These are phyloP conservation scores for Colletotrichum sp. DNA, from an alignment of 2,329 filamentous ascomycete species.

Conservation along the genomic window DNA sequence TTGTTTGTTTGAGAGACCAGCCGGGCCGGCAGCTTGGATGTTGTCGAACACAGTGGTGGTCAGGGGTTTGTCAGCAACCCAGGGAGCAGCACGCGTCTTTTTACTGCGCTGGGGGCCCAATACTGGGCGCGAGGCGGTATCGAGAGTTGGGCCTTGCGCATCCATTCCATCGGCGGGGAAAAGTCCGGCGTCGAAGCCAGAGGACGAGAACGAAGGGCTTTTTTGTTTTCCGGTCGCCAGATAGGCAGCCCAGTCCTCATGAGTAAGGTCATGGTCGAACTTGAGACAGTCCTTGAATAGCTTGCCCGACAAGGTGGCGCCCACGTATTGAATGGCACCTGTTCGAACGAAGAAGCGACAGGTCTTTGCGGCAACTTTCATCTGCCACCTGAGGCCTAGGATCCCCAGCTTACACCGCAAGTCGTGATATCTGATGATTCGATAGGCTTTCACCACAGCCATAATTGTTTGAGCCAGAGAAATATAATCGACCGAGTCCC, in stretches of 20 bases:
- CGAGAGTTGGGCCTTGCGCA: not conserved
- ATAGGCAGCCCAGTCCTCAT: conserved; percentile 62
- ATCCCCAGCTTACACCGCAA: conserved; percentile 64
- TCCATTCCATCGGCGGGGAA: not conserved
- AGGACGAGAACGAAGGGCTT: not conserved
- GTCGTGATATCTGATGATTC: conserved; percentile 62
- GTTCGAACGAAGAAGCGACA: conserved; percentile 62
- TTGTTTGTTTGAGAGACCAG: conserved; percentile 35
- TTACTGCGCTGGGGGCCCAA: not conserved
- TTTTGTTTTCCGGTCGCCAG: conserved; percentile 51
- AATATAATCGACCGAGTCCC: conserved; percentile 62
- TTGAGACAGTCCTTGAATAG: conserved; percentile 68
- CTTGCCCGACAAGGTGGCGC: conserved; percentile 57
- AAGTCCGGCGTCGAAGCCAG: not conserved
- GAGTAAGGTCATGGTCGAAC: conserved; percentile 59
- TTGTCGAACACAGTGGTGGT: conserved; percentile 36
- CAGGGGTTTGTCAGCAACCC: conserved; percentile 38
- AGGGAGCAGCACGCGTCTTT: conserved; percentile 19
- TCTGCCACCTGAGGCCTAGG: conserved; percentile 59
- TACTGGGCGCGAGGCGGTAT: not conserved
- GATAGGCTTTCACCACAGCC: conserved; percentile 62
- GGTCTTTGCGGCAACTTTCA: conserved; percentile 64
- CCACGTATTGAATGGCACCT: conserved; percentile 62
- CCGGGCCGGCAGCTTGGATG: conserved; percentile 32
- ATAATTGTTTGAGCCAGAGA: conserved; percentile 63